Percentiles rank a stretch among this genome's conserved stretches.
Conservation (phyloP, 164 flowering plant species). For the Amborella trichopoda region DNA sequence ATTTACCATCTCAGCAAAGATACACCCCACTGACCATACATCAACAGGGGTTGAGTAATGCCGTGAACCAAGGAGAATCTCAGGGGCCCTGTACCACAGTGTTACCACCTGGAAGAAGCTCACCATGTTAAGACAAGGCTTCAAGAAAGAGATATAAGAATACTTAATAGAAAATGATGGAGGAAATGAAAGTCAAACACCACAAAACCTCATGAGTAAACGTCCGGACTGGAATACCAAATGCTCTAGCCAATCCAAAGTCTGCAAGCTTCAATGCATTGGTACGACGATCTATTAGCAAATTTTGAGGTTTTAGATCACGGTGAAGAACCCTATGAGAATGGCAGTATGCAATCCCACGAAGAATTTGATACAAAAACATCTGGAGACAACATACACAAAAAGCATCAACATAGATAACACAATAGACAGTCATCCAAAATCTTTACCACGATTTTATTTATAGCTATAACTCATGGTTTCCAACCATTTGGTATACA, state of each 20-base stretch:
- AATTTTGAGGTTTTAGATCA: conserved; percentile 83
- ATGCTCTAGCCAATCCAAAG: conserved; percentile 87
- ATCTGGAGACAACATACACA: conserved; percentile 24
- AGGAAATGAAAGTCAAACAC: not conserved
- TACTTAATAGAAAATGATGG: not conserved
- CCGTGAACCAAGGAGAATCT: conserved; percentile 80
- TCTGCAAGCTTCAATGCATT: conserved; percentile 85
- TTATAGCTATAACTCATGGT: too few species aligned
- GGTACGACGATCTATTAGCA: conserved; percentile 71
- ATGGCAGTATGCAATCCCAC: conserved; percentile 87
- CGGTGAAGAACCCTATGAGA: conserved; percentile 87
- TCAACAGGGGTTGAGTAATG: conserved; percentile 94
- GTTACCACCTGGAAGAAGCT: conserved; percentile 59
- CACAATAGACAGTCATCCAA: too few species aligned
- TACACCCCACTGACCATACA: conserved; percentile 94
- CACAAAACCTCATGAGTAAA: conserved; percentile 76
- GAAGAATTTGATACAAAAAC: conserved; percentile 75
- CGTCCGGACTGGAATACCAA: conserved; percentile 87
- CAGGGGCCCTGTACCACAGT: conserved; percentile 96
- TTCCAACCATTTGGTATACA: too few species aligned
- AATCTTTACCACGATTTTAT: too few species aligned
- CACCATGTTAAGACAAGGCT: not conserved
- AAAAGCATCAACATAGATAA: too few species aligned
- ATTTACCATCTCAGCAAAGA: conserved; percentile 95
- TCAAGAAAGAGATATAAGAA: not conserved